Conservation (phyloP, 176 grass and related monocot genomes). For the Metroxylon sagu region DNA sequence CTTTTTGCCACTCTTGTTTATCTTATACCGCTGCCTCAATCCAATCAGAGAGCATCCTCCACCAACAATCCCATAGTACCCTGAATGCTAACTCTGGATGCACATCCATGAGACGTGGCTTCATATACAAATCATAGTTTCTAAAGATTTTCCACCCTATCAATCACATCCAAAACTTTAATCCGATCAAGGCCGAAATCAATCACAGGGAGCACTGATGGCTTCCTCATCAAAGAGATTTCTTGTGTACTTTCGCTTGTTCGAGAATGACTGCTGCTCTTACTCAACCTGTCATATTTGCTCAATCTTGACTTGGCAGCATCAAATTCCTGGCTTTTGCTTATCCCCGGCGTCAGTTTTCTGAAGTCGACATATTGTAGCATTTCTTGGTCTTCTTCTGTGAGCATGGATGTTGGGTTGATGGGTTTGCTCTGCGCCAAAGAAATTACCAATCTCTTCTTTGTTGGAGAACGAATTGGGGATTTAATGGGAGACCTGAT, state of each 20-base stretch:
- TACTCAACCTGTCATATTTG: constrained; percentile 3
- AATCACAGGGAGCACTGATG: background rate
- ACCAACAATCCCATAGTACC: too few species aligned
- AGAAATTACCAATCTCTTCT: background rate
- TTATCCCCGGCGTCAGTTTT: background rate
- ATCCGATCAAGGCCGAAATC: constrained; percentile 45
- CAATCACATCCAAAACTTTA: constrained; percentile 31
- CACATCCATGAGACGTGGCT: too few species aligned
- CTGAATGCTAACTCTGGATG: too few species aligned
- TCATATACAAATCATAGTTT: background rate
- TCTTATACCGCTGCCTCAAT: too few species aligned
- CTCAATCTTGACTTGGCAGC: background rate
- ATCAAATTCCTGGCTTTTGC: constrained; percentile 13
- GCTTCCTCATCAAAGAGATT: background rate
- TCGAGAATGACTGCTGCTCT: constrained; percentile 1
- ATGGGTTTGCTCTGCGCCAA: background rate
- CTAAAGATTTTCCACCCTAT: constrained; percentile 18
- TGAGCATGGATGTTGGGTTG: background rate
- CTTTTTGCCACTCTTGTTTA: too few species aligned
- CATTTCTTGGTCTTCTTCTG: constrained; percentile 1
- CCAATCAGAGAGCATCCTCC: too few species aligned
- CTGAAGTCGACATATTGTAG: background rate
- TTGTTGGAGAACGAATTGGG: background rate
- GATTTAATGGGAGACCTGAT: constrained; percentile 7
- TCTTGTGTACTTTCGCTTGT: background rate